Base-by-base conservation (phyloP, 164 flowering plant species). In the Magnolia kwangsiensis region DNA sequence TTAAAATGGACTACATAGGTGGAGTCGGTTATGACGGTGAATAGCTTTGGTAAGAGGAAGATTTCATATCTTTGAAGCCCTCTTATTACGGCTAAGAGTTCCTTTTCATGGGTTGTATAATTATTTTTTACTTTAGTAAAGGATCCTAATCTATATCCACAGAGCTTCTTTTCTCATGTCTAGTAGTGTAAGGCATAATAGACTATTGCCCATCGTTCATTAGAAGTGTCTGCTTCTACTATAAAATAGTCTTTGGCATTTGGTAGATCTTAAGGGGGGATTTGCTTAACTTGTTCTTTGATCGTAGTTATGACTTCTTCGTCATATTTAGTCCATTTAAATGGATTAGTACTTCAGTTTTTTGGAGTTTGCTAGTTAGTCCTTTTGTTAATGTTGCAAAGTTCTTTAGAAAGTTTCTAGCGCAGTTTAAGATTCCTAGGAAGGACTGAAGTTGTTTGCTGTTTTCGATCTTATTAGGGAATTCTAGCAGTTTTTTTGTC, bases 291-390 rank as follows among this genome's bases (percentile, higher is more conserved):
- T 0, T 14, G n/a, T 1, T 1, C 0, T 18, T 13, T 16, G 0
- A 59, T 10, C n/a, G 3, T 59, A 3, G 1, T 1, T 3, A 59
- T n/a, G 0, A 0, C 1, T 0, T 59, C 1, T 0, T 1, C 4
- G 7, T 59, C 63, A 14, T 59, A 16, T 59, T 59, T n/a, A 18
- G 63, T 16, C 1, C 16, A 18, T 27, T 27, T 27, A 27, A 0
- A 0, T 3, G 19, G 19, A 59, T 18, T 59, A 14, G 0, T 59
- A 59, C 4, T 59, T 11, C 1, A 1, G 27, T 27, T 27, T 59
- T 59, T 59, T 59, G 16, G 0, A 59, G 19, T 0, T 59, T 59
- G 3, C 7, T 59, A 0, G 16, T 16, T 18, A 59, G n/a, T 0
- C 19, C n/a, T 1, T 59, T 16, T 0, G 63, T 1, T 0, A 59